These are phyloP conservation scores for Chaetomium sp. DNA, from an alignment of 2,329 filamentous ascomycete species.

Conservation along the genomic window DNA sequence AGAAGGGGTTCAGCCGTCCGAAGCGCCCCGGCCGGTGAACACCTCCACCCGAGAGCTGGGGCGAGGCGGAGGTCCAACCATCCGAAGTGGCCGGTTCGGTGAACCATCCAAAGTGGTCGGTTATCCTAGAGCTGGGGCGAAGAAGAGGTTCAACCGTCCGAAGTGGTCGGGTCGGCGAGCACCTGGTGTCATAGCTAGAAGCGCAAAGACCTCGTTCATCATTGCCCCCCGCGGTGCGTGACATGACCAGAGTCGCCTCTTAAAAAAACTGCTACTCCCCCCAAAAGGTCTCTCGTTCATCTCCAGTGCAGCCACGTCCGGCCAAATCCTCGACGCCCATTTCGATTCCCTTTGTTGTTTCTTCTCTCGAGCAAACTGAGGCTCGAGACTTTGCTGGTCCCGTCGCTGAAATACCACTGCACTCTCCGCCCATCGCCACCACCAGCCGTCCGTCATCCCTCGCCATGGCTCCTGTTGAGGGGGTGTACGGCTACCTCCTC, in stretches of 20 bases:
- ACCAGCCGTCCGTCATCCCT: not conserved
- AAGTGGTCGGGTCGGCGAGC: slow-evolving; percentile 69
- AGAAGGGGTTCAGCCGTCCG: slow-evolving; percentile 72
- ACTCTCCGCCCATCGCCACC: not conserved
- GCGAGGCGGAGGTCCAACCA: too few relatives aligned
- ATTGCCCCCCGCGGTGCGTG: not conserved
- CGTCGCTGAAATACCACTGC: not conserved
- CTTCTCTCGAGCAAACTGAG: not conserved
- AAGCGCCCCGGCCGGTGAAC: slow-evolving; percentile 69
- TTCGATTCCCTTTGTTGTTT: not conserved
- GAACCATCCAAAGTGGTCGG: too few relatives aligned
- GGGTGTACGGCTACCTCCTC: slow-evolving; percentile 11
- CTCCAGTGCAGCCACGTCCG: not conserved
- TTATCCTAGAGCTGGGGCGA: too few relatives aligned
- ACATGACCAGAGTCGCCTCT: not conserved
- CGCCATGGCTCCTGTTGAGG: not conserved
- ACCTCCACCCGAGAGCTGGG: slow-evolving; percentile 66
- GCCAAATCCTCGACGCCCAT: not conserved
- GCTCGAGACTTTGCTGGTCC: not conserved
- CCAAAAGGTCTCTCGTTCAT: not conserved
- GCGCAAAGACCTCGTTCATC: not conserved
- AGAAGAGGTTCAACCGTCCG: slow-evolving; percentile 72
- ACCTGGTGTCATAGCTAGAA: not conserved
- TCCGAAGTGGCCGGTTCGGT: too few relatives aligned
- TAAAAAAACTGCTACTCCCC: not conserved